Evolutionary conservation across 306 rosid genomes (phyloP).

Genomic region (Prunus dulcis): DNA sequence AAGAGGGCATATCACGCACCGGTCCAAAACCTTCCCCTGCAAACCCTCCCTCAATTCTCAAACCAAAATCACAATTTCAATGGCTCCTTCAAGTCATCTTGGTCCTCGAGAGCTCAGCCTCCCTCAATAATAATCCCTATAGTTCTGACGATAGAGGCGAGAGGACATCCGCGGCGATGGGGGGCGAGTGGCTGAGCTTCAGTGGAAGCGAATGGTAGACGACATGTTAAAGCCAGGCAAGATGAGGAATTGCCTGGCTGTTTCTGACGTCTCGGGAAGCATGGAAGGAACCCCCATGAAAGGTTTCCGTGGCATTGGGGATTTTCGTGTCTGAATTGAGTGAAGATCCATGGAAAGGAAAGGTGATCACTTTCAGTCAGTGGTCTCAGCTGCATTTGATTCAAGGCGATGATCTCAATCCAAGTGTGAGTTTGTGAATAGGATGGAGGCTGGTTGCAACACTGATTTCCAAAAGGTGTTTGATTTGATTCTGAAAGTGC

Average conservation of each 20-base stretch:
- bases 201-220: not conserved
- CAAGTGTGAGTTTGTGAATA: not conserved
- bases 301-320: not conserved
- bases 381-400: not conserved
- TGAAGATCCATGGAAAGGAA: not conserved
- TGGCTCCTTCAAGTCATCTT: not conserved
- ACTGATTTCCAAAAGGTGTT: not conserved
- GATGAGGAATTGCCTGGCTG: not conserved
- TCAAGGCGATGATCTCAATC: not conserved
- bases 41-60: not conserved
- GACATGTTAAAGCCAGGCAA: not conserved
- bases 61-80: not conserved
- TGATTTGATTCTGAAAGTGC: not conserved
- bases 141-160: rapidly evolving
- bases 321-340: not conserved
- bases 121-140: not conserved
- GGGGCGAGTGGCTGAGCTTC: not conserved
- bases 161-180: not conserved
- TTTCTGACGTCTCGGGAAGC: not conserved
- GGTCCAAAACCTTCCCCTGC: not conserved
- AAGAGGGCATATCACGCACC: not conserved
- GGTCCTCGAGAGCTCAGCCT: not conserved
- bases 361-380: not conserved
- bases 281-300: not conserved
- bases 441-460: not conserved